phyloP scores from a whole-genome alignment of 352 stramenopile species.

The Paralagenidium karlingii region DNA sequence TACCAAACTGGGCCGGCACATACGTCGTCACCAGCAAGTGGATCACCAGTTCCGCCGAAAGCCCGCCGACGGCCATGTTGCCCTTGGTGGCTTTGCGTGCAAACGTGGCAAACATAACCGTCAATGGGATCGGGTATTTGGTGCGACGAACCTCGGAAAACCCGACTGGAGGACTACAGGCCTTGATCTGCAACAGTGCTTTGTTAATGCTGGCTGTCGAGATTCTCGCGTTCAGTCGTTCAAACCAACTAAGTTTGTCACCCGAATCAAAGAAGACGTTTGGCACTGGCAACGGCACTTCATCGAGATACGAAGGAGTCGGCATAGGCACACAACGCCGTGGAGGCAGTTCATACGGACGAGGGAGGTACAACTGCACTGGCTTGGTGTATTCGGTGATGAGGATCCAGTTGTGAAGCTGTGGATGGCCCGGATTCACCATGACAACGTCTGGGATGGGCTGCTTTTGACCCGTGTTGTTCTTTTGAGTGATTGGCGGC shows the following conservation, averaged over 20 bases:
- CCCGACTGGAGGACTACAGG: constrained; percentile 44
- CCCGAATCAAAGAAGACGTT: constrained; percentile 57
- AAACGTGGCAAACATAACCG: constrained; percentile 87
- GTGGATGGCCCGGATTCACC: constrained; percentile 35
- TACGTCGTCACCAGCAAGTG: constrained; percentile 88
- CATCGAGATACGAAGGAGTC: constrained; percentile 53
- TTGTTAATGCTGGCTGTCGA: constrained; percentile 35
- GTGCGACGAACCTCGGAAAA: constrained; percentile 48
- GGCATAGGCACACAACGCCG: constrained; percentile 82
- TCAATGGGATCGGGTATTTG: constrained; percentile 66
- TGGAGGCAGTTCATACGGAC: constrained; percentile 69
- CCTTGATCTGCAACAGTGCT: constrained; percentile 41
- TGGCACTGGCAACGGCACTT: constrained; percentile 46
- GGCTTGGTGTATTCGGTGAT: constrained; percentile 54
- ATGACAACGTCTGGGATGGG: constrained; percentile 36
- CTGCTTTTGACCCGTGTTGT: constrained; percentile 20
- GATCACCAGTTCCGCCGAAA: constrained; percentile 77
- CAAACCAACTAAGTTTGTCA: constrained; percentile 53
- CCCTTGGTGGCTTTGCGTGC: constrained; percentile 59
- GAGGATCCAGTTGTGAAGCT: constrained; percentile 47
- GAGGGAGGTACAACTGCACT: constrained; percentile 62
- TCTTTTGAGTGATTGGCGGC: constrained; percentile 72
- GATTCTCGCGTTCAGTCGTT: constrained; percentile 40
- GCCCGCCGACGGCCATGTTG: constrained; percentile 75
- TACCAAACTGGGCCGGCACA: constrained; percentile 86